These are phyloP conservation scores for Pichia nanzhaoensis DNA, from an alignment of 805 yeast genomes.

Conservation along the genomic window DNA sequence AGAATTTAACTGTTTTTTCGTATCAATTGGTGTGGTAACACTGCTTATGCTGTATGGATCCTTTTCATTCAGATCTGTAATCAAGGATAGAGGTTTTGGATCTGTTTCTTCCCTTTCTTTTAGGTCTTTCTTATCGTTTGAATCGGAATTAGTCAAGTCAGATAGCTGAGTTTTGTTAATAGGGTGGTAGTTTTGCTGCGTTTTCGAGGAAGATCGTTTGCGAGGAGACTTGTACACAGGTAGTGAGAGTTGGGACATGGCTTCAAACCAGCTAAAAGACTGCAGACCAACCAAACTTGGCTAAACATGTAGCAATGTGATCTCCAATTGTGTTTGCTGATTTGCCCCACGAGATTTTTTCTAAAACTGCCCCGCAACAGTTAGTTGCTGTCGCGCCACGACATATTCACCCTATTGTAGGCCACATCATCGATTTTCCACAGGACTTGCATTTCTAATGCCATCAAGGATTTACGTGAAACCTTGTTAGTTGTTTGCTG, in stretches of 20 bases:
- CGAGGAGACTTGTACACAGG: conserved; percentile 15
- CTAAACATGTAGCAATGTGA: too few species aligned
- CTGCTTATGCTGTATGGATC: neutral
- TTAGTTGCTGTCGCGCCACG: too few species aligned
- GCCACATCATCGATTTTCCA: too few species aligned
- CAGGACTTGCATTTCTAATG: too few species aligned
- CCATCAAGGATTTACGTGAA: too few species aligned
- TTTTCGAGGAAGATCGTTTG: conserved; percentile 29
- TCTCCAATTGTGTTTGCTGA: too few species aligned
- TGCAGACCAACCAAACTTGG: too few species aligned
- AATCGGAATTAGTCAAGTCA: conserved; percentile 9
- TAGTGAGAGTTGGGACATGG: neutral
- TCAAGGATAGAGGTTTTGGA: conserved; percentile 1
- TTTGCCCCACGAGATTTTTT: too few species aligned
- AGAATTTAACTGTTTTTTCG: neutral
- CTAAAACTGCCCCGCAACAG: too few species aligned
- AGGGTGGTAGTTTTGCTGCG: conserved; percentile 29
- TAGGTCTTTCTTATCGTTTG: neutral
- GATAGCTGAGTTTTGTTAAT: conserved; percentile 17
- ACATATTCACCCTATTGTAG: too few species aligned
- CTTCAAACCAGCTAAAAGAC: neutral
- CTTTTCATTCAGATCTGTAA: neutral
- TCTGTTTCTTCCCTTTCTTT: neutral
- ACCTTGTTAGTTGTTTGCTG: too few species aligned
- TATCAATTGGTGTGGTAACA: neutral